Percentiles rank a stretch among this genome's conserved stretches.
These are phyloP conservation scores for Kwoniella shandongensis DNA, from an alignment of 768 basidiomycete genomes.

Conservation along the genomic window DNA sequence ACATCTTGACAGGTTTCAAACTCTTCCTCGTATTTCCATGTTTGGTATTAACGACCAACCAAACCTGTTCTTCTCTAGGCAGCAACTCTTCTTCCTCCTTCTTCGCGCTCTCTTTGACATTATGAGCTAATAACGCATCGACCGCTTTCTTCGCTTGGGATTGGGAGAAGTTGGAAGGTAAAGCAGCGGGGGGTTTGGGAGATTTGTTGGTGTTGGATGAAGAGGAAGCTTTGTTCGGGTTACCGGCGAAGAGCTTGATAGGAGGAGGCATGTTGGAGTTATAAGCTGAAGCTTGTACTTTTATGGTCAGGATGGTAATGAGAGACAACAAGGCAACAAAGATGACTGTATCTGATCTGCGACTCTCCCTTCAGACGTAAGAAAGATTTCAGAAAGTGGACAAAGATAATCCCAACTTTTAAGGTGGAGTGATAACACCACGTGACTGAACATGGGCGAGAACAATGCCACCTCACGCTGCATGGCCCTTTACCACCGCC, in stretches of 20 bases:
- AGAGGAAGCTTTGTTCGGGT: conserved; percentile 4
- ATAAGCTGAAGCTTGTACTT: too few species aligned
- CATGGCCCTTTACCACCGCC: too few species aligned
- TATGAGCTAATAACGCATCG: conserved; percentile 72
- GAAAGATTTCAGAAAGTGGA: too few species aligned
- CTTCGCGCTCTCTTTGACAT: conserved; percentile 64
- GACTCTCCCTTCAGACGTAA: background rate
- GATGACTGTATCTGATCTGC: background rate
- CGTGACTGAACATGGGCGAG: too few species aligned
- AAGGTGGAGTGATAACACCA: too few species aligned
- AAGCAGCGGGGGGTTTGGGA: conserved; percentile 9
- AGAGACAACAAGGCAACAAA: background rate
- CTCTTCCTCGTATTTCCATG: conserved; percentile 70
- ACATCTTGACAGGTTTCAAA: conserved; percentile 84
- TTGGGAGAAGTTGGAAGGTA: conserved; percentile 58
- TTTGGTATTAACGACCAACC: conserved; percentile 86
- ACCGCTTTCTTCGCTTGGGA: conserved; percentile 76
- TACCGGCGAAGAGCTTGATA: conserved; percentile 14
- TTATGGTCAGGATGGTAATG: background rate
- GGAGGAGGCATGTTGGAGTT: conserved; percentile 17
- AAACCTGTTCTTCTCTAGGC: conserved; percentile 78
- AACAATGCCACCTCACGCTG: too few species aligned
- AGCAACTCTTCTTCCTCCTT: conserved; percentile 66
- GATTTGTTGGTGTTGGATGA: conserved; percentile 14
- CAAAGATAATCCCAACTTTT: too few species aligned